These are phyloP conservation scores for Fusarium humuli DNA, from an alignment of 2,329 filamentous ascomycete species.

Conservation along the genomic window DNA sequence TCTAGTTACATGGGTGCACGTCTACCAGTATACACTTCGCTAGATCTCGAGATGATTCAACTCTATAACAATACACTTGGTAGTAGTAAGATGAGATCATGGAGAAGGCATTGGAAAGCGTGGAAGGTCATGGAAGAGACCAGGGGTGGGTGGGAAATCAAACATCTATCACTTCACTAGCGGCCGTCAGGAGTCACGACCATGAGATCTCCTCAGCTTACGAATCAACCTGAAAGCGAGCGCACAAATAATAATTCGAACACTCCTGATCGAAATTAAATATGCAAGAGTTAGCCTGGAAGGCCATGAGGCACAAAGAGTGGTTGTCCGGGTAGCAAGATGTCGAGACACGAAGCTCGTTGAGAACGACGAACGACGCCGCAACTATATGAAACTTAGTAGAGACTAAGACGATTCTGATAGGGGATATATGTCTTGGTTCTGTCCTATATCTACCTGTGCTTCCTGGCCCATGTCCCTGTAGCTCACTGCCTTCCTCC, in stretches of 20 bases:
- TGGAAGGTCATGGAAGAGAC: not conserved
- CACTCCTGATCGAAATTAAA: slow-evolving; percentile 1
- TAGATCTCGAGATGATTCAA: slow-evolving; percentile 9
- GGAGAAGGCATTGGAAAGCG: accelerated
- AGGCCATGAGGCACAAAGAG: not conserved
- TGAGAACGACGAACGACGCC: not conserved
- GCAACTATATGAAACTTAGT: slow-evolving; percentile 7
- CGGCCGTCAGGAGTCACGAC: slow-evolving; percentile 2
- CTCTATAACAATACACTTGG: slow-evolving; percentile 6
- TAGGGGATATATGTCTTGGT: not conserved
- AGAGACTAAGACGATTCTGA: not conserved
- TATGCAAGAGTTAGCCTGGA: not conserved
- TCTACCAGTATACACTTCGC: not conserved
- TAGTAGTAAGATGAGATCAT: not conserved
- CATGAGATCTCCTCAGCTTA: not conserved
- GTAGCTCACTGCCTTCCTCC: not conserved
- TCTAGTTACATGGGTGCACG: not conserved
- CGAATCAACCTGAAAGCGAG: not conserved
- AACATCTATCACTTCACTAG: not conserved
- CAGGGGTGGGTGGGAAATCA: not conserved
- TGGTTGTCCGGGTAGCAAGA: slow-evolving; percentile 17
- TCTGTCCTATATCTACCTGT: not conserved
- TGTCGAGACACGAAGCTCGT: not conserved
- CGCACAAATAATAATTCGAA: slow-evolving; percentile 29
- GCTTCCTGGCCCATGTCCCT: not conserved